Evolutionary conservation across 805 yeast species (phyloP), one percentile per base, ranked within the genome.

Genomic region (Yarrowia deformans): DNA sequence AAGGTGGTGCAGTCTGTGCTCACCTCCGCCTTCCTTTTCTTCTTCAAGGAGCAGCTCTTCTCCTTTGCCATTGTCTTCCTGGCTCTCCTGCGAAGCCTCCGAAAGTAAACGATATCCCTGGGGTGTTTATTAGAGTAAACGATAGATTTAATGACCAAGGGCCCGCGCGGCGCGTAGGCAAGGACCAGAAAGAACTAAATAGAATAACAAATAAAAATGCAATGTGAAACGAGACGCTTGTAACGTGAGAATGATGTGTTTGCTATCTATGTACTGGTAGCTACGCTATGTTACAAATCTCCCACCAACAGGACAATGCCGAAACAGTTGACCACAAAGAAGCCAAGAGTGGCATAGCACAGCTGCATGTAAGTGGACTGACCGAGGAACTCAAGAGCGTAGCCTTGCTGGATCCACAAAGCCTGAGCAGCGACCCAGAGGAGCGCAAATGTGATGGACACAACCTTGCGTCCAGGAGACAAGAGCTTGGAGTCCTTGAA

Each of bases 1-100:
- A 93, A 93, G 79, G 82, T 94, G 71, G 78, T 88, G 34, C 98
- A 93, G 80, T 87, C 93, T 70, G 92, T 94, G 58, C 77, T 89
- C 70, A 92, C 97, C 48, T 94, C 97, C 1, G 97, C 97, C 0
- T 90, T 93, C 74, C 82, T 93, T 75, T 93, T 93, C 77, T 90
- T 88, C 79, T 92, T 93, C 81, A 93, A 93, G 80, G 97, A 93
- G 78, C 93, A 90, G 78, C 84, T 93, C 72, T 87, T 90, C 70
- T 75, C 81, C 2, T 83, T 88, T 56, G 85, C 91, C 58, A 82
- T 88, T 66, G 79, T 79, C 69, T 71, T 89, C 67, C 83, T 90
- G 70, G 83, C 81, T 68, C 71, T 87, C 13, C 73, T 84, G 42
- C 76, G 77, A 64, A 63, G 58, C 52, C 56, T 71, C 29, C 69